Evolutionary conservation across 306 rosid genomes (phyloP), one percentile per base, ranked within the genome.

Genomic region (Erythrophleum fordii): DNA sequence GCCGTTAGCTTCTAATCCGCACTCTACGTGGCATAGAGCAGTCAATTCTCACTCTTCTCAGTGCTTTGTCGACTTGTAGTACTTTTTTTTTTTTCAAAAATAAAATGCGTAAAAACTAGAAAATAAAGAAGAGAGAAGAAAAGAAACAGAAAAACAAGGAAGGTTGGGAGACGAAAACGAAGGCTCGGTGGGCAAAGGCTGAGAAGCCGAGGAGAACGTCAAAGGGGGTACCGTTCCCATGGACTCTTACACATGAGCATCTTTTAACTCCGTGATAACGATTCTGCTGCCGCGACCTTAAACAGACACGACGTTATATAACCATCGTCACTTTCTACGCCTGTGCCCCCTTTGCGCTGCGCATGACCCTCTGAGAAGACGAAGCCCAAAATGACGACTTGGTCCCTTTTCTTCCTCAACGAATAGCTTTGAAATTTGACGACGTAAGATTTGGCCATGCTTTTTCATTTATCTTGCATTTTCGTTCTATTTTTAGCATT

Each of bases 261-360:
- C n/a, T 20, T 58, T 62, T 70, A 67, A 82, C 84, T 67, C 87
- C 90, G 86, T 80, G 25, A 80, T 82, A 85, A 77, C 85, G 85
- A 26, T 77, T 73, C 55, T 75, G 11, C 76, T 37, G 77, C 86
- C 23, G 82, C 87, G 25, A 53, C 5, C 60, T 6, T 76, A 48
- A 58, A 61, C 80, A 1, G 12, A 65, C 60, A 67, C 88, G 82
- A n/a, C 88, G 88, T 75, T 61, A 39, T 78, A 28, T 52, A 65
- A 60, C 49, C 81, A 22, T 80, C 82, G 78, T 85, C 52, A n/a
- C 66, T 83, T 72, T 85, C 86, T 64, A 34, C 61, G 12, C 75
- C 51, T 23, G 6, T 20, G 0, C 3, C 17, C n/a, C 4, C 12
- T 46, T 42, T 5, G 45, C 41, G 17, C 73, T 6, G 58, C 23